These are phyloP conservation scores for Fusarium camptoceras DNA, from an alignment of 2,329 filamentous ascomycete species.

Conservation along the genomic window DNA sequence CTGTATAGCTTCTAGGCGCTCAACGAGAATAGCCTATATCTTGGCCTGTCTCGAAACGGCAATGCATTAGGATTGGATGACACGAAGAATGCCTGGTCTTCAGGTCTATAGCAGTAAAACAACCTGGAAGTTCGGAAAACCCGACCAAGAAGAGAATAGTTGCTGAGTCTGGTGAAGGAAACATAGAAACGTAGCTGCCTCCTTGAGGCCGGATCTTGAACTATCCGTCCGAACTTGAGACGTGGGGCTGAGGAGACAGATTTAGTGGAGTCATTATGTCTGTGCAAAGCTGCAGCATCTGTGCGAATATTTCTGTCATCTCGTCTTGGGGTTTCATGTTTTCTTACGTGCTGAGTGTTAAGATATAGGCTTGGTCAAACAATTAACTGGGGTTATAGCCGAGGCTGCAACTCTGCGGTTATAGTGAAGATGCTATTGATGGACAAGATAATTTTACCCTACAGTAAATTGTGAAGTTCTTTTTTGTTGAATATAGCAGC, in stretches of 20 bases:
- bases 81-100: not conserved
- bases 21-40: not conserved
- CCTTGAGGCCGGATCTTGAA: conserved; percentile 2
- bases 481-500: not conserved
- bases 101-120: not conserved
- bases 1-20: not conserved
- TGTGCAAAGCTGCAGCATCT: not conserved
- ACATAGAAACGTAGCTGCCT: not conserved
- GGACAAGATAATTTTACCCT: not conserved
- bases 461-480: not conserved
- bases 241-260: not conserved
- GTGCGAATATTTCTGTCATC: not conserved
- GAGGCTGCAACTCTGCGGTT: not conserved
- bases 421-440: not conserved
- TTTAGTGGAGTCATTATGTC: not conserved
- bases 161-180: not conserved
- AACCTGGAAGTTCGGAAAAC: not conserved
- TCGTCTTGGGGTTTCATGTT: not conserved
- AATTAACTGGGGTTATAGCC: not conserved
- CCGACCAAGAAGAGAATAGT: not conserved
- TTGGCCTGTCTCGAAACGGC: not conserved
- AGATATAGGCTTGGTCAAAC: conserved; percentile 3
- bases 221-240: conserved; percentile 4
- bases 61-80: conserved; percentile 1
- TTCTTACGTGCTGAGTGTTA: conserved; percentile 2